phyloP scores from a whole-genome alignment of 257 asterid genomes.

The Linaria vulgaris region DNA sequence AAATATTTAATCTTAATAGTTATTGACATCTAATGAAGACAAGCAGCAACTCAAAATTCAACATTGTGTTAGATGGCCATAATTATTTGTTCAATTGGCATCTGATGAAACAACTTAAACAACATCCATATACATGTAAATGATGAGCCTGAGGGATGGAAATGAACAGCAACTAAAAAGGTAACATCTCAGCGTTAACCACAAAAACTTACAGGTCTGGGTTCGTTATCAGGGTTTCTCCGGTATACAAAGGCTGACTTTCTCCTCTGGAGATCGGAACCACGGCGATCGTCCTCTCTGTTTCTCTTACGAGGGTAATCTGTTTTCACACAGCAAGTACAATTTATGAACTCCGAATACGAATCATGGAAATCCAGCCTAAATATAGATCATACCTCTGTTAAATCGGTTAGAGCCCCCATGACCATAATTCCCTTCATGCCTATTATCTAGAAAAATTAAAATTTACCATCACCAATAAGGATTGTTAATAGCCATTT shows the following conservation, averaged over 20 bases:
- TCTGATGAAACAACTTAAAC: too few species aligned
- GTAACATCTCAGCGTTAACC: not conserved
- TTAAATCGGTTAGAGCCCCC: constrained; percentile 78
- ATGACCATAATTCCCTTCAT: constrained; percentile 65
- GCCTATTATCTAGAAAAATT: constrained; percentile 65
- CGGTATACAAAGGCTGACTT: constrained; percentile 72
- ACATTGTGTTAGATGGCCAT: too few species aligned
- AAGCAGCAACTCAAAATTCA: not conserved
- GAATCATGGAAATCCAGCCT: not conserved
- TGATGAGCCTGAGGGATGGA: not conserved
- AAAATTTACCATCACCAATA: constrained; percentile 22
- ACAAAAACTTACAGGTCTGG: constrained; percentile 74
- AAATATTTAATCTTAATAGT: not conserved
- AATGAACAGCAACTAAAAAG: not conserved
- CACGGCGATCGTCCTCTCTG: constrained; percentile 71
- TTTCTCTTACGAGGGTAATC: constrained; percentile 73
- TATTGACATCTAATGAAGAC: not conserved
- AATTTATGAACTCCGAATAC: constrained; percentile 12
- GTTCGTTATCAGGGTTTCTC: constrained; percentile 66
- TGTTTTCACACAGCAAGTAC: constrained; percentile 32
- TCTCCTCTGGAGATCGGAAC: constrained; percentile 67
- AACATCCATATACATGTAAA: constrained; percentile 7
- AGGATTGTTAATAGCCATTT: not conserved
- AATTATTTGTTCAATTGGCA: too few species aligned
- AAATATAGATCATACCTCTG: constrained; percentile 55